Evolutionary conservation across 345 rosid genomes (phyloP), one percentile per base, ranked within the genome.

Genomic region (Hibiscus tridactylites): DNA sequence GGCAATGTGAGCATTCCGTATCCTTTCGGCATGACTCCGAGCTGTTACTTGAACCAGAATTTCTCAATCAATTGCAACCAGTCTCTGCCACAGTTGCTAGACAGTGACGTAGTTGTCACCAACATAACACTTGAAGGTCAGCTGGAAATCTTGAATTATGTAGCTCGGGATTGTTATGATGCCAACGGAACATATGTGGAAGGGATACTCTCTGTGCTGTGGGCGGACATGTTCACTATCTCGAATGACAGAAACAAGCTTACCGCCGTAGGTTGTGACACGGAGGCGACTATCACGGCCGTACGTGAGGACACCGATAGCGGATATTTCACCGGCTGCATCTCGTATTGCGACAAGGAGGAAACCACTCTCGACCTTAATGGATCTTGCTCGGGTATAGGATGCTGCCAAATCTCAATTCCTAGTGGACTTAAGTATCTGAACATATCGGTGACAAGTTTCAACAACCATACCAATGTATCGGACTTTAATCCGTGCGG

Each of bases 181-280:
- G 29, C 2, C 4, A 2, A 7, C 3, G 2, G 31, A 4, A 19
- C 11, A 2, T 3, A 0, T 9, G 12, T 19, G 29, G 13, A 9
- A 4, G 0, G 2, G 15, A 3, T 7, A 0, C 0, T 2, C 12
- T 7, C 15, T 0, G 1, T 3, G 28, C 1, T 56, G 5, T 3
- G 61, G 15, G 12, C 31, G 13, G 10, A 26, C 15, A 21, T 21
- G 61, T 57, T 57, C 61, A 57, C 61, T 10, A 57, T 57, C 31
- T 57, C 15, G 4, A 21, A 57, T 1, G 29, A 21, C 3, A 57
- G 21, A 57, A 57, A 21, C 15, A 57, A 21, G 15, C 24, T 57
- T 11, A 57, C 31, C 6, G 31, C 6, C 4, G 2, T 57, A 3
- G 15, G 31, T 1, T 21, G 6, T 5, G 61, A 56, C 5, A 21